phyloP scores from a whole-genome alignment of 768 basidiomycete species.

The Trametes gibbosa region DNA sequence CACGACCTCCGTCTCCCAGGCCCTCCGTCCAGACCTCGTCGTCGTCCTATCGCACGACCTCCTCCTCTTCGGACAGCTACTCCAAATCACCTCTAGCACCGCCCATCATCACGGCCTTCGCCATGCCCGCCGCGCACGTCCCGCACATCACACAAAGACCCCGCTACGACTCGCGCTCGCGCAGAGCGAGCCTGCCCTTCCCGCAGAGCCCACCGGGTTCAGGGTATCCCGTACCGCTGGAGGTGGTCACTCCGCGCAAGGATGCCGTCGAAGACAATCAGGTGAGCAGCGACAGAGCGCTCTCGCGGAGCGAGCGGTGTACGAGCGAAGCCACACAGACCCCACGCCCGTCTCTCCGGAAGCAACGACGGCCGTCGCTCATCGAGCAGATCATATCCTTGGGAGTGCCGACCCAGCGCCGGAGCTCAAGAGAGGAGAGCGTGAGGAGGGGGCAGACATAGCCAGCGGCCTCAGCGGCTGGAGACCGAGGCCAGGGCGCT shows the following conservation, averaged over 20 bases:
- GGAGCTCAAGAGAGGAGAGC: constrained; percentile 7
- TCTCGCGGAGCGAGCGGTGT: not conserved
- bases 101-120: not conserved
- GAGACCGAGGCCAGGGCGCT: not conserved
- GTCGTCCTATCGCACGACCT: constrained; percentile 24
- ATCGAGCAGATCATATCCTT: constrained; percentile 23
- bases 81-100: constrained; percentile 12
- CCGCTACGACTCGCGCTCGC: constrained; percentile 11
- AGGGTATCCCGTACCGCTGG: constrained; percentile 24
- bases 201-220: constrained; percentile 29
- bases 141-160: constrained; percentile 3
- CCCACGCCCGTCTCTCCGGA: constrained; percentile 18
- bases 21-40: constrained; percentile 11
- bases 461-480: not conserved
- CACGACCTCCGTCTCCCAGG: constrained; percentile 10
- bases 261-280: constrained; percentile 4
- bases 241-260: constrained; percentile 20
- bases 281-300: constrained; percentile 6
- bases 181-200: constrained; percentile 21
- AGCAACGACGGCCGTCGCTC: constrained; percentile 26
- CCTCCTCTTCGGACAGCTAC: constrained; percentile 22
- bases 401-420: constrained; percentile 15
- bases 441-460: constrained; percentile 6
- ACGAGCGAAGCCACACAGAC: constrained; percentile 7
- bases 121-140: not conserved